Evolutionary conservation across 2,329 filamentous ascomycete species (phyloP).

Genomic region (Colletotrichum musicola): DNA sequence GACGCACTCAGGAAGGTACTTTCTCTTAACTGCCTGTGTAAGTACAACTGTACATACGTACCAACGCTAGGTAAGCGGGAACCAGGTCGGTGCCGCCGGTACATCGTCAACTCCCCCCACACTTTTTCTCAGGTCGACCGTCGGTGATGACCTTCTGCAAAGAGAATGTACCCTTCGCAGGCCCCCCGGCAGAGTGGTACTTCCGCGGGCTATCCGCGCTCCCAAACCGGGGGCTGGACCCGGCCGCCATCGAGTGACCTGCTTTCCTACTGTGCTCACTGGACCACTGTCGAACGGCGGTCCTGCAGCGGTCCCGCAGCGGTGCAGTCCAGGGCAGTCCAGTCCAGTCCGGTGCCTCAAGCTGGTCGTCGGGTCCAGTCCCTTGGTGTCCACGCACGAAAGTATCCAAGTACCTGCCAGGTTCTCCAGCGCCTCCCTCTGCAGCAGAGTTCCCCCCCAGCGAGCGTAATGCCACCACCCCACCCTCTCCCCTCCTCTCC

Average conservation of each 20-base stretch:
- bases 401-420: neutral
- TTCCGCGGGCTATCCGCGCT: neutral
- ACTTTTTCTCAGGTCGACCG: slow-evolving; percentile 12
- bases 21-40: neutral
- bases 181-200: neutral
- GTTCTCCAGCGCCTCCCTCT: neutral
- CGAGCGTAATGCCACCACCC: slow-evolving; percentile 31
- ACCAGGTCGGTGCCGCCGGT: too few relatives aligned
- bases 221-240: slow-evolving; percentile 13
- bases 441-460: slow-evolving; percentile 15
- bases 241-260: neutral
- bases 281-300: slow-evolving; percentile 13
- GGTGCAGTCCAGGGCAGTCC: slow-evolving; percentile 20
- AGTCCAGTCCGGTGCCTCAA: neutral
- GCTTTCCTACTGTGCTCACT: neutral
- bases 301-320: slow-evolving; percentile 5
- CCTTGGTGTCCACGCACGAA: neutral
- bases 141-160: slow-evolving; percentile 8
- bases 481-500: slow-evolving; percentile 17
- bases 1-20: neutral
- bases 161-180: neutral
- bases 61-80: neutral
- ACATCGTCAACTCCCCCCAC: neutral
- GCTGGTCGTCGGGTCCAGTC: slow-evolving; percentile 10
- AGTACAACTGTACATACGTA: neutral